These are phyloP conservation scores for Pleurotus pulmonarius DNA, from an alignment of 768 basidiomycete genomes.

Conservation along the genomic window DNA sequence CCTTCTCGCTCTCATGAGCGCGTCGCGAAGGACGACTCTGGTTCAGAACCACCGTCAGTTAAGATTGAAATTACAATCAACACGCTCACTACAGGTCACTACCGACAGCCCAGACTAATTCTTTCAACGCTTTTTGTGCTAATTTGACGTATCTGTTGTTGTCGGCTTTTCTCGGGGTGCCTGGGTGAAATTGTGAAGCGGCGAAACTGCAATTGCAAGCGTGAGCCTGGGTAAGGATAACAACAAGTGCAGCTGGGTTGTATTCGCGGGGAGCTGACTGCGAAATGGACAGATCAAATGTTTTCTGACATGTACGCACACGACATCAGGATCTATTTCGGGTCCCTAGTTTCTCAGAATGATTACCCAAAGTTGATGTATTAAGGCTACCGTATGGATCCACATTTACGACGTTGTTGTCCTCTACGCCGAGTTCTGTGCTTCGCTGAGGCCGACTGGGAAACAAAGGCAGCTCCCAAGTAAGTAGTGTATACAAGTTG, in stretches of 20 bases:
- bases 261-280: background rate
- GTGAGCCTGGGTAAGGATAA: background rate
- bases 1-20: too few species aligned
- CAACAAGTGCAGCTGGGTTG: too few species aligned
- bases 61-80: too few species aligned
- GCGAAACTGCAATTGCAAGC: conserved; percentile 6
- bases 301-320: conserved; percentile 5
- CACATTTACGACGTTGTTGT: conserved; percentile 1
- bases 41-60: too few species aligned
- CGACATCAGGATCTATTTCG: conserved; percentile 2
- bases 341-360: conserved; percentile 5
- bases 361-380: background rate
- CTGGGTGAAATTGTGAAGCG: conserved; percentile 2
- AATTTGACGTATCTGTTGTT: background rate
- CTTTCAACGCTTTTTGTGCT: too few species aligned
- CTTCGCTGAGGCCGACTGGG: too few species aligned
- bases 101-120: too few species aligned
- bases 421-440: too few species aligned
- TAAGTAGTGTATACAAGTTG: too few species aligned
- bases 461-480: too few species aligned
- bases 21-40: too few species aligned
- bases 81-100: too few species aligned
- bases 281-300: conserved; percentile 9
- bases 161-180: conserved; percentile 7
- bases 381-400: background rate